These are phyloP conservation scores for Mangifera indica DNA, from an alignment of 345 rosid genomes.

Conservation along the genomic window DNA sequence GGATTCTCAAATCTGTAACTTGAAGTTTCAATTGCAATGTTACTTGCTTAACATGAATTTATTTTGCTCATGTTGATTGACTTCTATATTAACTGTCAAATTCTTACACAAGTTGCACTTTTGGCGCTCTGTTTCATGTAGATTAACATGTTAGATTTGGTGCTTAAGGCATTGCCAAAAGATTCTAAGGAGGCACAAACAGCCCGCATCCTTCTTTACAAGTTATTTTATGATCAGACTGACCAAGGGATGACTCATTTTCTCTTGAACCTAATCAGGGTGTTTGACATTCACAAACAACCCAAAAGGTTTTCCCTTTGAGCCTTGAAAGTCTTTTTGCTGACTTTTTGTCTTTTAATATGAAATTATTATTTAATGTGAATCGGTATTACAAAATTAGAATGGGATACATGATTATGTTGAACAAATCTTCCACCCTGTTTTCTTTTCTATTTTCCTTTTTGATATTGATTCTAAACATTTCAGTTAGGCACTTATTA, in stretches of 20 bases:
- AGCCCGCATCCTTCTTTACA: slow-evolving; percentile 88
- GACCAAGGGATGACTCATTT: slow-evolving; percentile 94
- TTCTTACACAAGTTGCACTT: background rate
- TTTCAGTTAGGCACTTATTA: background rate
- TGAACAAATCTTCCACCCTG: background rate
- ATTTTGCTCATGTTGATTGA: background rate
- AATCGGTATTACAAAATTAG: background rate
- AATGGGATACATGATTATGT: background rate
- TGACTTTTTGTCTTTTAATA: background rate
- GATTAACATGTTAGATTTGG: slow-evolving; percentile 73
- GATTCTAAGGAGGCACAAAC: slow-evolving; percentile 85
- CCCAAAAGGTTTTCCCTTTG: slow-evolving; percentile 63
- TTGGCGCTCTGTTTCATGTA: slow-evolving; percentile 39
- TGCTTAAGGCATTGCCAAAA: slow-evolving; percentile 64
- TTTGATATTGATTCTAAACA: background rate
- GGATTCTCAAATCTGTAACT: background rate
- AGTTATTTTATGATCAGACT: slow-evolving; percentile 92
- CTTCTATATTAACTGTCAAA: background rate
- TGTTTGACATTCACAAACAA: slow-evolving; percentile 77
- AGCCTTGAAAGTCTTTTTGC: background rate
- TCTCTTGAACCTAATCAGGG: slow-evolving; percentile 71
- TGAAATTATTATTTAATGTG: background rate
- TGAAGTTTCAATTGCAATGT: background rate
- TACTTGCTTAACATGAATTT: background rate
- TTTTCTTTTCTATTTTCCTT: background rate